phyloP scores from a whole-genome alignment of 495 filamentous ascomycete species.

The Aspergillus incahuasiensis region DNA sequence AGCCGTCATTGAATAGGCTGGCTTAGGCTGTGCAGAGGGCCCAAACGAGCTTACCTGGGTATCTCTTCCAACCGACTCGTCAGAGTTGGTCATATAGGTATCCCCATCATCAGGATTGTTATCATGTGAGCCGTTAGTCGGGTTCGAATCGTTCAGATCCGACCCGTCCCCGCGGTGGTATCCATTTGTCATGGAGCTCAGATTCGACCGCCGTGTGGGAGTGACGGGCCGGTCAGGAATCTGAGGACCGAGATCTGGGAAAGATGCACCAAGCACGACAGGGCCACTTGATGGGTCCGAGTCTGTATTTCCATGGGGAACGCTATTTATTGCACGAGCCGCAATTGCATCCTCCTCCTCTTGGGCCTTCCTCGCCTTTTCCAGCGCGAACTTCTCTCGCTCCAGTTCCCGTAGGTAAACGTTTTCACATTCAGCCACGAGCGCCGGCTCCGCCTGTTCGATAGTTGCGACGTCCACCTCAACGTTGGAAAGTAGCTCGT shows the following conservation, averaged over 20 bases:
- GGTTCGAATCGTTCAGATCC: conserved; percentile 40
- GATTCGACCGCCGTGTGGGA: conserved; percentile 42
- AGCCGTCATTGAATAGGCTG: conserved; percentile 45
- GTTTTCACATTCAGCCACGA: conserved; percentile 64
- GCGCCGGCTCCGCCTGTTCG: conserved; percentile 56
- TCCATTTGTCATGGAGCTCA: conserved; percentile 50
- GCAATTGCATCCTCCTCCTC: conserved; percentile 27
- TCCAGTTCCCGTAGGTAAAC: conserved; percentile 71
- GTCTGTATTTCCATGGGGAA: conserved; percentile 42
- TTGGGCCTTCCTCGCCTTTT: conserved; percentile 55
- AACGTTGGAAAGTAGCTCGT: conserved; percentile 84
- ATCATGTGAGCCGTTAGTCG: conserved; percentile 61
- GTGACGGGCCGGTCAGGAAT: conserved; percentile 45
- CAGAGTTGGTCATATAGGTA: conserved; percentile 47
- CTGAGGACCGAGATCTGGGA: conserved; percentile 40
- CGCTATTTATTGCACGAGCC: conserved; percentile 23
- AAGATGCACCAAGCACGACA: conserved; percentile 54
- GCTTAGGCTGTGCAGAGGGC: conserved; percentile 48
- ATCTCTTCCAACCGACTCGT: conserved; percentile 34
- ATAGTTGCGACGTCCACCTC: conserved; percentile 81
- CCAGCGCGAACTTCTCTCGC: conserved; percentile 59
- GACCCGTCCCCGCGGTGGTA: conserved; percentile 43
- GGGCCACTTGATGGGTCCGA: conserved; percentile 50
- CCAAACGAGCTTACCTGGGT: conserved; percentile 49
- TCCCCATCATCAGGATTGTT: conserved; percentile 57